phyloP scores from a whole-genome alignment of 441 rosid species.

The Manihot esculenta region DNA sequence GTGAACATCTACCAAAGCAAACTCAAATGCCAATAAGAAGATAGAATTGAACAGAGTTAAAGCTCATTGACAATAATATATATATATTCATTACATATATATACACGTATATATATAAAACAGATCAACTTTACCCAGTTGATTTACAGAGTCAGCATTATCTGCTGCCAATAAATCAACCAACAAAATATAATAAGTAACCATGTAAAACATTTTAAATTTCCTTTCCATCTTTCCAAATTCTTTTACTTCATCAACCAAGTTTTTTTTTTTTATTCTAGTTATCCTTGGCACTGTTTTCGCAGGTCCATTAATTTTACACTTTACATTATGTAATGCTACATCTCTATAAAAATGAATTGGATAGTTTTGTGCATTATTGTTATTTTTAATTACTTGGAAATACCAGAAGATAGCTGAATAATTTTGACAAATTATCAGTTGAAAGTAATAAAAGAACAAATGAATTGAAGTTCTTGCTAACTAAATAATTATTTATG shows the following conservation, averaged over 20 bases:
- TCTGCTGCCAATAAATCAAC: background rate
- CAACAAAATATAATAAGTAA: too few relatives aligned
- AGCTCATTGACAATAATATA: background rate
- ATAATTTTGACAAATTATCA: slow-evolving; percentile 3
- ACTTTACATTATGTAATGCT: background rate
- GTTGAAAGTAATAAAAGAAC: slow-evolving; percentile 1
- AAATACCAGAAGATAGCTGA: too few relatives aligned
- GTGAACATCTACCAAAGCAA: background rate
- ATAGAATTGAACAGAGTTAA: background rate
- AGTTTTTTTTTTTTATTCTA: background rate
- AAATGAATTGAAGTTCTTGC: background rate
- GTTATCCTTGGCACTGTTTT: background rate
- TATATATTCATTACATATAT: too few relatives aligned
- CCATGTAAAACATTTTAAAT: background rate
- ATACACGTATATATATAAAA: too few relatives aligned
- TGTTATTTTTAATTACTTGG: background rate
- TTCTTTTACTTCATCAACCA: background rate
- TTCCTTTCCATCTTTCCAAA: background rate
- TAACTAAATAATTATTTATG: background rate
- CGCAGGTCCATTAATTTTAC: background rate
- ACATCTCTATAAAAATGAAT: background rate
- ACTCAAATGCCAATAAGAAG: slow-evolving; percentile 4
- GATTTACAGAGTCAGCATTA: slow-evolving; percentile 1
- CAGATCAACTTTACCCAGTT: background rate
- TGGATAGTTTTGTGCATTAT: background rate